Evolutionary conservation across 495 filamentous ascomycete species (phyloP).

Genomic region (Aspergillus steynii): DNA sequence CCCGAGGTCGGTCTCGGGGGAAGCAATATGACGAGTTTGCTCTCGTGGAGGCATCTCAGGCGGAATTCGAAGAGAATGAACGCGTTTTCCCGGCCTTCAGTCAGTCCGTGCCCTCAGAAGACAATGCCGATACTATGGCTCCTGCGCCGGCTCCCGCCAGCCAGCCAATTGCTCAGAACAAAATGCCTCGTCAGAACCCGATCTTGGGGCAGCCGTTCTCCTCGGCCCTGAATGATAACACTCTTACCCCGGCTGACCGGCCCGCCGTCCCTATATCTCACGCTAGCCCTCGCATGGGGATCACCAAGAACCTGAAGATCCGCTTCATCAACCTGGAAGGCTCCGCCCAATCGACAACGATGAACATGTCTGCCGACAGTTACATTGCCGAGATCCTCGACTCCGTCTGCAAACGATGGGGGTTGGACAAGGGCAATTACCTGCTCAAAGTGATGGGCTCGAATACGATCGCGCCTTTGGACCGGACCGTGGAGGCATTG

Average conservation of each 20-base stretch:
- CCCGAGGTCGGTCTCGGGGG: constrained; percentile 69
- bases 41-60: constrained; percentile 75
- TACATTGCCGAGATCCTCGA: constrained; percentile 94
- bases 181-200: constrained; percentile 54
- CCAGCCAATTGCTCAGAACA: constrained; percentile 29
- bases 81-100: constrained; percentile 69
- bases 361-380: constrained; percentile 88
- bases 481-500: constrained; percentile 86
- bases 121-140: constrained; percentile 35
- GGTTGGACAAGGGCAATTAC: constrained; percentile 85
- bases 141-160: constrained; percentile 45
- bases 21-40: constrained; percentile 94
- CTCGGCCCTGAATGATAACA: constrained; percentile 56
- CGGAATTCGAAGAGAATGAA: constrained; percentile 77
- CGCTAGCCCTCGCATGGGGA: constrained; percentile 67
- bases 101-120: constrained; percentile 52
- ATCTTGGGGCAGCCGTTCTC: constrained; percentile 54
- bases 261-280: constrained; percentile 57
- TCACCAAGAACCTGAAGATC: constrained; percentile 83
- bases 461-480: constrained; percentile 78
- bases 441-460: constrained; percentile 84
- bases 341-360: constrained; percentile 59
- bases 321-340: constrained; percentile 75
- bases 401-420: constrained; percentile 83
- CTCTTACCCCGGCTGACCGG: constrained; percentile 61